Evolutionary conservation across 2,329 filamentous ascomycete species (phyloP), one percentile per base, ranked within the genome.

Genomic region (Macroventuria anomochaeta): DNA sequence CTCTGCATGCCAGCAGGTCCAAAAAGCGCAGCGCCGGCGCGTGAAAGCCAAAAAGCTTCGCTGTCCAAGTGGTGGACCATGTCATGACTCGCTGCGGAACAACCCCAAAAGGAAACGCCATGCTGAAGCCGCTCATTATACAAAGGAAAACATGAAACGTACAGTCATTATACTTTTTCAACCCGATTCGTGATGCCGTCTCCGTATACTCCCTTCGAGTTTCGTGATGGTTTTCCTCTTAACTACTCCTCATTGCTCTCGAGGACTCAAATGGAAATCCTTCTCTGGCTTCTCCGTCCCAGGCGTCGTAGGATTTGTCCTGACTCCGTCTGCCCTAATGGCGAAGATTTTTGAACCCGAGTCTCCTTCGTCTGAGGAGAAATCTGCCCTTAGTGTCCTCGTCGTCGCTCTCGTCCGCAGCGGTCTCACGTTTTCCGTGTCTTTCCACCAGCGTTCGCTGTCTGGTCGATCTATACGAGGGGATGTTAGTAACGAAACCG

Each of bases 181-280:
- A 13, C 23, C 29, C n/a, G 11, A 18, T 15, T 10, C 34, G 18
- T 51, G n/a, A 37, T 44, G 12, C n/a, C 53, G 44, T 36, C 33
- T 46, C 21, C 49, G 26, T 23, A 51, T 46, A 40, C 46, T 51
- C 13, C 57, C 53, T 7, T 46, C 32, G 18, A 58, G 50, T 34
- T 44, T 50, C 7, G 29, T 33, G 31, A 60, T 58, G 12, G 62
- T 39, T 52, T 59, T 70, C 15, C 44, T 52, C 39, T 51, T 25
- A 72, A 72, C 20, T 63, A 50, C 5, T 69, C 67, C 43, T 65
- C 69, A 36, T 65, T 55, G n/a, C 38, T 72, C 69, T 3, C 47
- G 31, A 1, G 39, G 46, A 53, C 70, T 70, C 47, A 72, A 72
- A 7, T 70, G 41, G 26, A 68, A 65, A 43, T 70, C 58, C 20